These are phyloP conservation scores for Huntiella abstrusa DNA, from an alignment of 2,329 filamentous ascomycete genomes.

Conservation along the genomic window DNA sequence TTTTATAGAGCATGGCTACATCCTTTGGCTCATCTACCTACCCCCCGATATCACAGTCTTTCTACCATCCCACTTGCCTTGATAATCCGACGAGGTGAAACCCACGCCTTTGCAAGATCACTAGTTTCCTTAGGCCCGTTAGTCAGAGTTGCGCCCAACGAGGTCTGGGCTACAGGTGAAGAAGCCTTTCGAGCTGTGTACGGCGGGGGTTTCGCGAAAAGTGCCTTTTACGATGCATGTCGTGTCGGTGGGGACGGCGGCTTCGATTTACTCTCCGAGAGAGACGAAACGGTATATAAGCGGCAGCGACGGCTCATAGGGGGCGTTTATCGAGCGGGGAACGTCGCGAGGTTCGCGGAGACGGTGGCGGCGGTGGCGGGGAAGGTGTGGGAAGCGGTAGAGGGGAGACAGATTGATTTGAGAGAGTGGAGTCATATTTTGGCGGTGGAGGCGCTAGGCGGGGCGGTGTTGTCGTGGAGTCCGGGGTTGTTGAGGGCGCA, in stretches of 20 bases:
- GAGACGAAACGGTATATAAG: constrained; percentile 27
- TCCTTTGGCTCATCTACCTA: constrained; percentile 26
- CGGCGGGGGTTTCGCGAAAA: too few species aligned
- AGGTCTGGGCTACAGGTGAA: constrained; percentile 31
- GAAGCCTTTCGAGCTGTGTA: constrained; percentile 23
- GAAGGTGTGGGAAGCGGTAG: constrained; percentile 20
- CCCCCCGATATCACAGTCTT: constrained; percentile 27
- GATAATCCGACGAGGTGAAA: constrained; percentile 25
- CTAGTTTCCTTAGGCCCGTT: constrained; percentile 15
- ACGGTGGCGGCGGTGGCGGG: constrained; percentile 24
- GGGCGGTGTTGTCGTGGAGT: constrained; percentile 32
- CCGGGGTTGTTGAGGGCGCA: constrained; percentile 26
- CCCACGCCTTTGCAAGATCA: constrained; percentile 12
- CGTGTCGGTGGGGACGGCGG: constrained; percentile 17
- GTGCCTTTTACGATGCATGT: constrained; percentile 13
- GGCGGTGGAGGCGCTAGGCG: constrained; percentile 31
- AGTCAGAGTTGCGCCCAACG: constrained; percentile 34
- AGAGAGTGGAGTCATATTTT: constrained; percentile 39
- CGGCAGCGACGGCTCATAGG: constrained; percentile 31
- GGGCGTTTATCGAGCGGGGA: constrained; percentile 26
- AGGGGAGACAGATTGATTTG: constrained; percentile 22
- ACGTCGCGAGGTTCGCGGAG: constrained; percentile 23
- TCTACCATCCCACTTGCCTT: constrained; percentile 30
- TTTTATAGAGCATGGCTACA: constrained; percentile 26
- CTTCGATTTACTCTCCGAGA: constrained; percentile 33